These are phyloP conservation scores for Flaveria trinervia DNA, from an alignment of 129 eudicot species.

Conservation along the genomic window DNA sequence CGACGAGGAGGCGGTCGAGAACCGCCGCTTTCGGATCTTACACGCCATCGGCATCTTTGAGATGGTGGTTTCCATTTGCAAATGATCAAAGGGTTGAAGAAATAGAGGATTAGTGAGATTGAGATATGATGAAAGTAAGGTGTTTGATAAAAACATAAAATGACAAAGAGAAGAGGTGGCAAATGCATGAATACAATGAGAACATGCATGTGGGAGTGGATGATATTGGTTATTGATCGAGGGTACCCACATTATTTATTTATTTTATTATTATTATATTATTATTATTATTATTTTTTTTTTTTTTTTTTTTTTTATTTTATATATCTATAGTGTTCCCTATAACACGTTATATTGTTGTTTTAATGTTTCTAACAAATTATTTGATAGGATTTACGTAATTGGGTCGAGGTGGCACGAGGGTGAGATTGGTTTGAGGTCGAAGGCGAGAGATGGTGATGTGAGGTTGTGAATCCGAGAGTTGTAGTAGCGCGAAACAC, in stretches of 20 bases:
- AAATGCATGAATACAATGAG: conserved; percentile 56
- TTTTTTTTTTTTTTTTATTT: too few species aligned
- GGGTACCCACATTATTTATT: conserved; percentile 24
- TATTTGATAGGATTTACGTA: background rate
- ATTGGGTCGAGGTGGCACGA: too few species aligned
- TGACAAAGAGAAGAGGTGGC: conserved; percentile 58
- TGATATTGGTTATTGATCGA: conserved; percentile 43
- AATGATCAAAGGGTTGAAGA: conserved; percentile 10
- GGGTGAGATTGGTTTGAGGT: too few species aligned
- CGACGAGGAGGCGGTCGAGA: conserved; percentile 67
- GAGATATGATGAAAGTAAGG: conserved; percentile 20
- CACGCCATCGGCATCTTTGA: conserved; percentile 51
- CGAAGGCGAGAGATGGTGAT: too few species aligned
- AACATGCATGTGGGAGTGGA: conserved; percentile 39
- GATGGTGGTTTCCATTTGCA: conserved; percentile 44
- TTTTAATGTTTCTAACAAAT: conserved; percentile 24
- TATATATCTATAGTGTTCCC: background rate
- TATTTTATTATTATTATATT: too few species aligned
- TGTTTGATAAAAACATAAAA: conserved; percentile 34
- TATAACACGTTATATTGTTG: conserved; percentile 37
- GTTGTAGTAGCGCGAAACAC: too few species aligned
- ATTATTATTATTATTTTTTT: too few species aligned
- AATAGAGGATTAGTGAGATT: conserved; percentile 42
- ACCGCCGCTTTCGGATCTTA: conserved; percentile 73
- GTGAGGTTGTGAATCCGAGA: too few species aligned